Conservation (phyloP, 805 yeast species). For the Ogataea henricii region DNA sequence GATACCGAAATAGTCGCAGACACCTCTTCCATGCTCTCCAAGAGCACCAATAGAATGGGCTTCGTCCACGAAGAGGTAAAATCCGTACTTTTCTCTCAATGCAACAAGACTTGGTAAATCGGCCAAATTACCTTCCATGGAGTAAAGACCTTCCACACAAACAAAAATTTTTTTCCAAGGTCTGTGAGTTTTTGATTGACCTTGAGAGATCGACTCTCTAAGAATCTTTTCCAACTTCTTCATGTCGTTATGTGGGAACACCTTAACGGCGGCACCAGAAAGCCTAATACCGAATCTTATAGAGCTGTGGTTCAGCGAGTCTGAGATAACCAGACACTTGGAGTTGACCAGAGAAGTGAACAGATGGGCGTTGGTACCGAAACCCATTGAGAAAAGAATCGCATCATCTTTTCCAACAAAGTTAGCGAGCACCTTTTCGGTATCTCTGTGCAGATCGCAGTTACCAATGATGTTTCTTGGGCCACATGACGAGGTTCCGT, state of each 20-base stretch:
- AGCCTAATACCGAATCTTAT: constrained; percentile 92
- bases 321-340: constrained; percentile 88
- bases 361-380: constrained; percentile 89
- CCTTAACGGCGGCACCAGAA: constrained; percentile 90
- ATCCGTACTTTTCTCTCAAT: constrained; percentile 80
- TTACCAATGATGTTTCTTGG: constrained; percentile 78
- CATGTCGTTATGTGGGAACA: constrained; percentile 92
- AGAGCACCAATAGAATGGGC: constrained; percentile 99
- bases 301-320: constrained; percentile 93
- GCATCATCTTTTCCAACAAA: constrained; percentile 92
- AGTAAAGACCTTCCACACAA: constrained; percentile 89
- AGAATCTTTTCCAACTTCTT: constrained; percentile 69
- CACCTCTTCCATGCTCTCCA: constrained; percentile 92
- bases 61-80: constrained; percentile 90
- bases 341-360: constrained; percentile 83
- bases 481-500: constrained; percentile 80
- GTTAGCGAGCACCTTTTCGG: constrained; percentile 77
- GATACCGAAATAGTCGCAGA: constrained; percentile 88
- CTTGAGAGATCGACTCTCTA: constrained; percentile 85
- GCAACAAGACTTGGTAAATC: constrained; percentile 75
- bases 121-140: constrained; percentile 91
- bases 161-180: constrained; percentile 91
- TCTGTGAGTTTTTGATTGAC: constrained; percentile 92
- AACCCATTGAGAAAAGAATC: constrained; percentile 88
- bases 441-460: constrained; percentile 66